Percentiles rank a stretch among this genome's conserved stretches.
These are phyloP conservation scores for Backusella westeae DNA, from an alignment of 192 early-diverging fungal genomes.

Conservation along the genomic window DNA sequence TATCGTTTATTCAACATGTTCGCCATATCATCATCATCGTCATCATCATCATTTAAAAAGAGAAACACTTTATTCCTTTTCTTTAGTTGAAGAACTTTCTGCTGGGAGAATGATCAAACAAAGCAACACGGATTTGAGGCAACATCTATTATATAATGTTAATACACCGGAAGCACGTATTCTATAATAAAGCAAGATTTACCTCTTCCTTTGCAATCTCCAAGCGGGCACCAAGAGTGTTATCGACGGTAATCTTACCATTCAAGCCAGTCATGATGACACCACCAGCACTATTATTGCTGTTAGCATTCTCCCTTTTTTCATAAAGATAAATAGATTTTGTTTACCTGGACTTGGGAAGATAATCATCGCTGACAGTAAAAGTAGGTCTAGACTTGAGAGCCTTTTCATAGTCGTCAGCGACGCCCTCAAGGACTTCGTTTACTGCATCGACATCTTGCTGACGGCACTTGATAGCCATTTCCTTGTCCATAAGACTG, in stretches of 20 bases:
- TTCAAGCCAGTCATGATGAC: conserved; percentile 75
- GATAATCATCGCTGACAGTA: conserved; percentile 53
- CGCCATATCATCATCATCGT: neutral
- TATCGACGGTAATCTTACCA: conserved; percentile 81
- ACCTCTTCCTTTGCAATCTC: conserved; percentile 78
- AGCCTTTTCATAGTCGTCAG: conserved; percentile 55
- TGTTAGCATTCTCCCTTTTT: neutral
- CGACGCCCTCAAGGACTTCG: conserved; percentile 49
- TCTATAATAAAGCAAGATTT: conserved; percentile 16
- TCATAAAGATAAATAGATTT: neutral
- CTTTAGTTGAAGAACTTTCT: conserved; percentile 89
- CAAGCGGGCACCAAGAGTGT: conserved; percentile 90
- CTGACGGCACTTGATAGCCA: conserved; percentile 71
- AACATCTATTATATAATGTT: conserved; percentile 66
- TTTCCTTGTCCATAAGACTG: conserved; percentile 81
- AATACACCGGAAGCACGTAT: neutral
- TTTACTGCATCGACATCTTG: conserved; percentile 65
- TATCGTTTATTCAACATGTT: neutral
- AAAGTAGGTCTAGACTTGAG: conserved; percentile 46
- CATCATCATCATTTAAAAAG: neutral
- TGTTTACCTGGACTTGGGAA: conserved; percentile 64
- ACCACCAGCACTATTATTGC: conserved; percentile 75
- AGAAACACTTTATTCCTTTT: neutral
- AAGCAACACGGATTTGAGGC: conserved; percentile 84
- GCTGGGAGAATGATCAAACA: conserved; percentile 90